Conservation (phyloP, 768 basidiomycete species). For the Hygrophoropsis aurantiaca region DNA sequence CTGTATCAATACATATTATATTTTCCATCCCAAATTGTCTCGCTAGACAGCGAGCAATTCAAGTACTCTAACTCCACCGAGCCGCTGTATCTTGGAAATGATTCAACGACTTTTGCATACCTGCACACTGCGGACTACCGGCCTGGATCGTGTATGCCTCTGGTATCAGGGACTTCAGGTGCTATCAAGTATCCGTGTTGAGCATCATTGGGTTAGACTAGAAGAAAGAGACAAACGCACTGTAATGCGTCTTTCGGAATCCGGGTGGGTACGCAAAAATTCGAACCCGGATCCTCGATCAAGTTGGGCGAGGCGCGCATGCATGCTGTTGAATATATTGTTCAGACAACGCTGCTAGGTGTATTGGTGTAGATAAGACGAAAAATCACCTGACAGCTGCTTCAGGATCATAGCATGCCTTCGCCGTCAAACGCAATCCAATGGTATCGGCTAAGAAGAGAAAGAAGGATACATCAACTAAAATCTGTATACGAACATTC, state of each 20-base stretch:
- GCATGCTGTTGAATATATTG: conserved; percentile 75
- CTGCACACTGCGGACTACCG: conserved; percentile 55
- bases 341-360: too few species aligned
- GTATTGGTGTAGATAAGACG: neutral
- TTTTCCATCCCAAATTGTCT: too few species aligned
- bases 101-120: conserved; percentile 32
- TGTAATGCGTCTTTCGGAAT: conserved; percentile 67
- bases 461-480: neutral
- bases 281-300: conserved; percentile 49
- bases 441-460: conserved; percentile 71
- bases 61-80: conserved; percentile 2
- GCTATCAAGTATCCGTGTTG: conserved; percentile 27
- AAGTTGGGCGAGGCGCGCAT: conserved; percentile 58
- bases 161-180: conserved; percentile 53
- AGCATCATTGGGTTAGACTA: neutral
- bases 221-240: conserved; percentile 36
- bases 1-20: too few species aligned
- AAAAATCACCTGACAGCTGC: conserved; percentile 66
- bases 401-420: conserved; percentile 84
- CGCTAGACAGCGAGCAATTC: too few species aligned
- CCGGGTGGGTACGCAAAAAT: conserved; percentile 83
- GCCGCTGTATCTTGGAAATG: conserved; percentile 15
- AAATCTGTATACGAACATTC: neutral
- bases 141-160: conserved; percentile 57
- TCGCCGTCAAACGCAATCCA: conserved; percentile 75